Conservation (phyloP, 352 stramenopile species). For the Phytophthora europaea region DNA sequence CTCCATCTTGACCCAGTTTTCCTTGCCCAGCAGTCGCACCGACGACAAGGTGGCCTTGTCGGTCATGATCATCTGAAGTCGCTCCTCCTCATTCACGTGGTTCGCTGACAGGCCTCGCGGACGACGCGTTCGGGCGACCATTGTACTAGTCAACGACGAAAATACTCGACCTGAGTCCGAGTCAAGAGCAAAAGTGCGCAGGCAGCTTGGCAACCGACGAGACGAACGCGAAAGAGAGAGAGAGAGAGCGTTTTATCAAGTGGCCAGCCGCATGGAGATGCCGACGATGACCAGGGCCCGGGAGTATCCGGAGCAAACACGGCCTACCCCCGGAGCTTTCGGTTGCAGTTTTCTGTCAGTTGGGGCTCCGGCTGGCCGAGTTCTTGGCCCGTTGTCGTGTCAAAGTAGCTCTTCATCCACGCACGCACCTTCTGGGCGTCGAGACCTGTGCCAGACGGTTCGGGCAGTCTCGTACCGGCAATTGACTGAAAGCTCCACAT, state of each 20-base stretch:
- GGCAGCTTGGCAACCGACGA: constrained; percentile 8
- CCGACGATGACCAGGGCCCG: constrained; percentile 23
- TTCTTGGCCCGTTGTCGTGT: constrained; percentile 18
- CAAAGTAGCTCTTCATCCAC: constrained; percentile 34
- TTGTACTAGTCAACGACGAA: constrained; percentile 24
- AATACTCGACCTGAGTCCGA: constrained; percentile 33
- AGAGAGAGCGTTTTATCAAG: constrained; percentile 26
- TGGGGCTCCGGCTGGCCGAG: constrained; percentile 30
- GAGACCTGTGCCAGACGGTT: constrained; percentile 17
- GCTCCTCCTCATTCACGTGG: constrained; percentile 63
- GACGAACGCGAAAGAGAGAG: constrained; percentile 41
- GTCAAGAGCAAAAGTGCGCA: constrained; percentile 37
- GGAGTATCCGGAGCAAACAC: constrained; percentile 33
- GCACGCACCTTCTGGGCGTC: constrained; percentile 22
- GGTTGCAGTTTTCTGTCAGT: constrained; percentile 34
- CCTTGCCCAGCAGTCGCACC: constrained; percentile 60
- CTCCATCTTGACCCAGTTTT: constrained; percentile 84
- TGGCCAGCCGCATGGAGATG: constrained; percentile 14
- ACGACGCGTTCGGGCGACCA: constrained; percentile 39
- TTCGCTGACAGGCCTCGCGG: constrained; percentile 61
- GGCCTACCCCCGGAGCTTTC: constrained; percentile 4
- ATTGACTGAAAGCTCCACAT: neutral
- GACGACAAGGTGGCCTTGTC: constrained; percentile 64
- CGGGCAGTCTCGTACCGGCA: constrained; percentile 15
- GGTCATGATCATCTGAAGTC: constrained; percentile 63